Base-by-base conservation (phyloP, 2,329 filamentous ascomycete genomes). In the Truncatella angustata region DNA sequence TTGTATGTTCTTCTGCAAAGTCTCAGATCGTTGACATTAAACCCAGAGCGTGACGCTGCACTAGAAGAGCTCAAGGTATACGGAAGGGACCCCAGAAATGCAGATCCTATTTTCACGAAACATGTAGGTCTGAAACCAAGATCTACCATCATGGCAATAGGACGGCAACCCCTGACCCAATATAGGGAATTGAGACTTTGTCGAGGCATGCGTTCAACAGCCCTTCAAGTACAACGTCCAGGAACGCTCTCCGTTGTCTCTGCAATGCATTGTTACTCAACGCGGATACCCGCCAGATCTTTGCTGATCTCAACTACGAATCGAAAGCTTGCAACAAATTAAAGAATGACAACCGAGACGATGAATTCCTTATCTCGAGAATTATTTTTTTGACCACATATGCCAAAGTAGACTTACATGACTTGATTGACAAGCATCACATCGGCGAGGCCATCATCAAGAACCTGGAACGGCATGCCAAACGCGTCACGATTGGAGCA, bases 331-430 rank as follows among this genome's bases (percentile, higher is more conserved):
- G 90, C 53, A 77, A 82, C 51, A 84, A 81, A 56, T 78, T 96
- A 37, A 87, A 87, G 77, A 85, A 79, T 21, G 87, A 91, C 56
- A 86, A 78, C 60, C 78, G 81, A 51, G 91, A 97, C 55, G 87
- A 96, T 60, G 92, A 97, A 64, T 97, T 97, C 68, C 77, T 97
- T 2, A 73, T 81, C 54, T 87, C 87, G n/a, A 82, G 91, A 49
- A 83, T 95, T 39, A 73, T 95, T 14, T 92, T 96, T 61, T 77
- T 94, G 10, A 81, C 86, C 28, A 95, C 91, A 0, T 95, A 95
- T 67, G 82, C 82, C 55, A 81, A 80, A n/a, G 69, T 89, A 56
- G 76, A 90, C 63, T 82, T 91, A 49, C 71, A 78, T 16, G 70
- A 75, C 3, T 76, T 94, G 9, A 81, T 93, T 44, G 78, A 84